phyloP scores from a whole-genome alignment of 176 grass and related monocot genomes.

The Rhynchospora pubera region DNA sequence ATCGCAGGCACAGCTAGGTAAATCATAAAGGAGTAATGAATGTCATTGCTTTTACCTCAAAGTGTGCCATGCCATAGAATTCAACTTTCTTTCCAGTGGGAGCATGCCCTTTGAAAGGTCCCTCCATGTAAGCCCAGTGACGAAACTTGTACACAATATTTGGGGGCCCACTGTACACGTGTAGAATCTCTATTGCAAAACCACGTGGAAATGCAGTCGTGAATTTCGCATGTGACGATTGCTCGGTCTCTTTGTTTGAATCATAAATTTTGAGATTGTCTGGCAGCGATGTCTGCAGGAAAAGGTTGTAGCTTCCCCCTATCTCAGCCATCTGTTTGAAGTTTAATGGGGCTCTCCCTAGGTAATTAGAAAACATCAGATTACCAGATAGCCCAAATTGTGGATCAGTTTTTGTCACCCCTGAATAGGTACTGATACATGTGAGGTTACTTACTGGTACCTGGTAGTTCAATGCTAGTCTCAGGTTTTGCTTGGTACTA shows the following conservation, averaged over 20 bases:
- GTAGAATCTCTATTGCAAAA: slow-evolving; percentile 31
- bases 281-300: slow-evolving; percentile 34
- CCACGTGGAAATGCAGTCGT: slow-evolving; percentile 23
- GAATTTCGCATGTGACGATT: slow-evolving; percentile 18
- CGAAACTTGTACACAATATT: slow-evolving; percentile 36
- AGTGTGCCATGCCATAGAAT: slow-evolving; percentile 31
- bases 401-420: not conserved
- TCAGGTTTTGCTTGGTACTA: not conserved
- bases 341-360: slow-evolving; percentile 2
- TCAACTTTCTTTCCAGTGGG: slow-evolving; percentile 32
- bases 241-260: slow-evolving; percentile 18
- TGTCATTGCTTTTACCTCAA: slow-evolving; percentile 13
- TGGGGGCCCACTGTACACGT: slow-evolving; percentile 33
- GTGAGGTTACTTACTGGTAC: not conserved
- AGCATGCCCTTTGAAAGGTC: slow-evolving; percentile 30
- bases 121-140: slow-evolving; percentile 39
- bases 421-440: not conserved
- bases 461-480: not conserved
- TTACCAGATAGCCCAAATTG: not conserved
- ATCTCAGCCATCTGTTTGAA: slow-evolving; percentile 9
- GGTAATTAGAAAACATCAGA: not conserved
- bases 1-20: not conserved
- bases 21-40: not conserved
- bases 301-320: slow-evolving; percentile 25
- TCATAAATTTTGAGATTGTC: slow-evolving; percentile 17